Percentiles rank a stretch among this genome's conserved stretches.
These are phyloP conservation scores for Zygoascus ofunaensis DNA, from an alignment of 805 yeast species.

Conservation along the genomic window DNA sequence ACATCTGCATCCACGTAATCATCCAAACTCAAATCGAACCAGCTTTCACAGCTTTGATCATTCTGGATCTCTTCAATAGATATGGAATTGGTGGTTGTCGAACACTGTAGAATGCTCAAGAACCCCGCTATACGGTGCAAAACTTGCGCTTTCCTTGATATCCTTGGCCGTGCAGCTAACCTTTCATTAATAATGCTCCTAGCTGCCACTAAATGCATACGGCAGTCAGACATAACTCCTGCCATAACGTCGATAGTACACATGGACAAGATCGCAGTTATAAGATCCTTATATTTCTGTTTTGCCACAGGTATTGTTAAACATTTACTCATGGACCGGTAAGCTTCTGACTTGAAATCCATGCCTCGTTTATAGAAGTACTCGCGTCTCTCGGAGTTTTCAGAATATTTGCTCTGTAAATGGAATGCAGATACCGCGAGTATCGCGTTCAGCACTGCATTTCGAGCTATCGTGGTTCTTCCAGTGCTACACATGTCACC, in stretches of 20 bases:
- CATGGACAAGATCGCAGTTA: slow-evolving; percentile 79
- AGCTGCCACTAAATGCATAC: slow-evolving; percentile 64
- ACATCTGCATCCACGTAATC: slow-evolving; percentile 16
- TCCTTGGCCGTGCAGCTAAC: slow-evolving; percentile 52
- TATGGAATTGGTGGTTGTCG: slow-evolving; percentile 41
- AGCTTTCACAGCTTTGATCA: slow-evolving; percentile 7
- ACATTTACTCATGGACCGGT: slow-evolving; percentile 54
- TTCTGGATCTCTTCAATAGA: slow-evolving; percentile 4
- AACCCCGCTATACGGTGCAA: slow-evolving; percentile 73
- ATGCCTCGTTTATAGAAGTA: slow-evolving; percentile 66
- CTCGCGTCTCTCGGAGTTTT: slow-evolving; percentile 58
- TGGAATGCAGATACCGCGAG: slow-evolving; percentile 78
- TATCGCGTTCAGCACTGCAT: slow-evolving; percentile 68
- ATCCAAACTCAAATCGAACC: slow-evolving; percentile 22
- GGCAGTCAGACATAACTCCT: slow-evolving; percentile 85
- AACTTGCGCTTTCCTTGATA: slow-evolving; percentile 67
- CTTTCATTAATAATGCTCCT: slow-evolving; percentile 64
- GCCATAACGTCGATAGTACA: slow-evolving; percentile 80
- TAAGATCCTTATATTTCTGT: slow-evolving; percentile 74
- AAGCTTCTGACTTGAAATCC: slow-evolving; percentile 65
- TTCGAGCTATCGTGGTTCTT: slow-evolving; percentile 62
- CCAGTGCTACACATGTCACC: slow-evolving; percentile 76
- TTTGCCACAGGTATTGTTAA: slow-evolving; percentile 38
- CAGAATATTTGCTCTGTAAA: slow-evolving; percentile 60
- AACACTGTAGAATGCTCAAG: slow-evolving; percentile 65